These are phyloP conservation scores for Prunus fruticosa DNA, from an alignment of 306 rosid species.

Conservation along the genomic window DNA sequence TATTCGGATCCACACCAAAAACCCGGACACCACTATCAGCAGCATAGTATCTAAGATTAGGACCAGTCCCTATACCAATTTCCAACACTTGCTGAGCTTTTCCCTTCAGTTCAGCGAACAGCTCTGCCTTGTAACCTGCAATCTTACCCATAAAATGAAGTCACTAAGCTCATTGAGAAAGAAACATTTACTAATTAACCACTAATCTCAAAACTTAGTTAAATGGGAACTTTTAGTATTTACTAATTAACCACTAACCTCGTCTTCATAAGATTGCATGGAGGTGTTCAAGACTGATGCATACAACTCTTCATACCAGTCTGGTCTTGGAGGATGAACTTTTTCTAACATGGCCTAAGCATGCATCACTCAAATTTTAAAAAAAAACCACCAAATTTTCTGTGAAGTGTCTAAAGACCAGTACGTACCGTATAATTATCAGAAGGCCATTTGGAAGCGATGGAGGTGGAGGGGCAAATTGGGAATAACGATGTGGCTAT, in stretches of 20 bases:
- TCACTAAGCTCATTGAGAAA: neutral
- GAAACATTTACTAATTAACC: no score
- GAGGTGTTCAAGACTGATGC: slow-evolving; percentile 48
- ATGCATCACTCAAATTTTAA: neutral
- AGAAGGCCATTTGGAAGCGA: slow-evolving; percentile 38
- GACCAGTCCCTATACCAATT: slow-evolving; percentile 87
- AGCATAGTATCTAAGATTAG: slow-evolving; percentile 70
- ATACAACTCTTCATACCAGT: slow-evolving; percentile 79
- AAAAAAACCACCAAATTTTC: neutral
- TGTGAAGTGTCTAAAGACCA: neutral
- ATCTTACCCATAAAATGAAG: slow-evolving; percentile 42
- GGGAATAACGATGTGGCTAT: slow-evolving; percentile 47
- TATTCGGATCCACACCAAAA: slow-evolving; percentile 78
- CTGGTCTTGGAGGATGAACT: slow-evolving; percentile 71
- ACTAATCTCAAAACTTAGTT: neutral
- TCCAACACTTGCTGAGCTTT: slow-evolving; percentile 69
- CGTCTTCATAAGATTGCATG: slow-evolving; percentile 58
- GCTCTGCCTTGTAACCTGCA: slow-evolving; percentile 64
- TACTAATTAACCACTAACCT: slow-evolving; percentile 40
- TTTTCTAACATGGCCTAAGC: slow-evolving; percentile 47
- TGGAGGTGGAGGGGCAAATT: slow-evolving; percentile 33
- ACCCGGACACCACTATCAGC: slow-evolving; percentile 44
- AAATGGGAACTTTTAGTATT: neutral
- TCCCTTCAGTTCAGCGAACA: slow-evolving; percentile 61
- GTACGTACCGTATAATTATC: slow-evolving; percentile 53